phyloP scores from a whole-genome alignment of 768 basidiomycete genomes.

The Termitomyces sp. region DNA sequence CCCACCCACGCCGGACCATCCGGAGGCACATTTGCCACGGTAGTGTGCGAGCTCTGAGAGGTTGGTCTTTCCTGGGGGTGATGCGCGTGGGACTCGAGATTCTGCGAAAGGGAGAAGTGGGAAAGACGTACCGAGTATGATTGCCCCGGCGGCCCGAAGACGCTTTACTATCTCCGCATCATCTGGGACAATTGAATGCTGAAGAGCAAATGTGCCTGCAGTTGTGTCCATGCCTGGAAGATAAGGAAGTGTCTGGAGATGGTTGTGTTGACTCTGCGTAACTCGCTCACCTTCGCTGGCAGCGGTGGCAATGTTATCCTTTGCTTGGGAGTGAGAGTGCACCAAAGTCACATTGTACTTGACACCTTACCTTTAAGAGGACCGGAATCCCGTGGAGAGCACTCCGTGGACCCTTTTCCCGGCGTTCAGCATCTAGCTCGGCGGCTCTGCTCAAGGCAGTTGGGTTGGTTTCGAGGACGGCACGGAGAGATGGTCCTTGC shows the following conservation, averaged over 20 bases:
- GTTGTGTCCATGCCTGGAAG: constrained; percentile 39
- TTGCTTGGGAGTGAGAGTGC: constrained; percentile 8
- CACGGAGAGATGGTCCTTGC: constrained; percentile 49
- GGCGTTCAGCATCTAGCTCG: constrained; percentile 40
- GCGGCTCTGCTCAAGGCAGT: constrained; percentile 49
- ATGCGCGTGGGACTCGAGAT: background rate
- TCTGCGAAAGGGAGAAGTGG: background rate
- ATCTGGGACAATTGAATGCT: constrained; percentile 36
- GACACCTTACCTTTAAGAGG: constrained; percentile 48
- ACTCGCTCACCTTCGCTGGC: constrained; percentile 32
- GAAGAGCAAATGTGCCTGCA: constrained; percentile 36
- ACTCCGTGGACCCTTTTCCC: constrained; percentile 35
- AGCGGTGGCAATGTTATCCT: constrained; percentile 44
- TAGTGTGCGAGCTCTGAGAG: constrained; percentile 51
- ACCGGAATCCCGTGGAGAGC: constrained; percentile 50
- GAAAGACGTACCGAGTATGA: constrained; percentile 33
- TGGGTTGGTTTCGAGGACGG: constrained; percentile 55
- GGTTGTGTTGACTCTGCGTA: background rate
- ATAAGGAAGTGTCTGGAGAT: too few species aligned
- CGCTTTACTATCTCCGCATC: constrained; percentile 42
- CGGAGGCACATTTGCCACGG: constrained; percentile 39
- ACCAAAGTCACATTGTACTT: background rate
- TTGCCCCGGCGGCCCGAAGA: constrained; percentile 36
- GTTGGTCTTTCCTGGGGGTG: constrained; percentile 43
- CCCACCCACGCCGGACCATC: constrained; percentile 31